Conservation (phyloP, 2,329 filamentous ascomycete genomes). For the Trichoderma pleuroti region DNA sequence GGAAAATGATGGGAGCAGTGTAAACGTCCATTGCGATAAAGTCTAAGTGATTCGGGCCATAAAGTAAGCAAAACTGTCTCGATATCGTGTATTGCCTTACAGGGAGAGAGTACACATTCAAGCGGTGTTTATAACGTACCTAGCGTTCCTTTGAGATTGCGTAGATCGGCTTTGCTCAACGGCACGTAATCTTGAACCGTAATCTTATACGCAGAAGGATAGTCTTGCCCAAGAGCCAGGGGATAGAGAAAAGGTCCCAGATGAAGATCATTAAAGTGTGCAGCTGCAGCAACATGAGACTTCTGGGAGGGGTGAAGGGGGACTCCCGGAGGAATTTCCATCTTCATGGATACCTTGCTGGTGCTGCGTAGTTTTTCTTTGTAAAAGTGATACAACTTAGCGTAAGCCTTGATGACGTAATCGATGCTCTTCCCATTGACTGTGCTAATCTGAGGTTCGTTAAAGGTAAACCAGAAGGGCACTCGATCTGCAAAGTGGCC, state of each 20-base stretch:
- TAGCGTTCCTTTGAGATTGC: not conserved
- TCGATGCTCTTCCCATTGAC: not conserved
- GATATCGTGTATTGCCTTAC: not conserved
- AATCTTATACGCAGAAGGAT: not conserved
- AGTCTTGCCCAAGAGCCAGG: not conserved
- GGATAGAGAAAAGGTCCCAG: not conserved
- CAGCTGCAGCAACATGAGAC: not conserved
- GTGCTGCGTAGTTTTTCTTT: not conserved
- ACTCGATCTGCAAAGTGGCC: not conserved
- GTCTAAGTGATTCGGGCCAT: not conserved
- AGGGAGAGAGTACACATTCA: not conserved
- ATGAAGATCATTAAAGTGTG: not conserved
- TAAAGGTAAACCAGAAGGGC: not conserved
- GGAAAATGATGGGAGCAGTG: not conserved
- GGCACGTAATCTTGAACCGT: not conserved
- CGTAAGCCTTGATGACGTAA: not conserved
- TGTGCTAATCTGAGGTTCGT: not conserved
- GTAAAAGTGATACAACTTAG: not conserved
- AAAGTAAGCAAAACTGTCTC: not conserved
- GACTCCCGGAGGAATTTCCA: not conserved
- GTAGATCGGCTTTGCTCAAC: not conserved
- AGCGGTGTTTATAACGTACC: not conserved
- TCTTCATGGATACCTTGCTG: not conserved
- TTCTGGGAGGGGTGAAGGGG: not conserved
- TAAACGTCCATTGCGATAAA: not conserved